Conservation (phyloP, 805 yeast species). For the Candida nonsorbophila region DNA sequence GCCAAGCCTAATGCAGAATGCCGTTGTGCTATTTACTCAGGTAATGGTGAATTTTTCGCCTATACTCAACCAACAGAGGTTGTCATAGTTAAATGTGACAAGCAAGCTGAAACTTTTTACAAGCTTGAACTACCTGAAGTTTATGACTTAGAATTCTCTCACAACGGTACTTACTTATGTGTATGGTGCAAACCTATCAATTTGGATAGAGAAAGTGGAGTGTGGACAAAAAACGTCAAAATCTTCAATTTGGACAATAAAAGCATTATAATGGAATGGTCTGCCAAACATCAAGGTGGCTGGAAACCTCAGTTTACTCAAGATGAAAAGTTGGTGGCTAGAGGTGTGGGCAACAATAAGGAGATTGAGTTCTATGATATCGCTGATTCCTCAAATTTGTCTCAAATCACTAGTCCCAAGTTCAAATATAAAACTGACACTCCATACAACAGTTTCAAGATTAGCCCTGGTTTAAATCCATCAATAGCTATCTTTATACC, state of each 20-base stretch:
- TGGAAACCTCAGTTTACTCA: conserved; percentile 91
- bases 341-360: conserved; percentile 43
- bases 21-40: conserved; percentile 60
- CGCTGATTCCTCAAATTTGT: conserved; percentile 17
- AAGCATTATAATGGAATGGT: conserved; percentile 53
- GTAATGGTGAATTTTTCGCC: conserved; percentile 65
- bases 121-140: conserved; percentile 58
- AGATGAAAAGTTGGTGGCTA: conserved; percentile 70
- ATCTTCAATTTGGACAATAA: conserved; percentile 56
- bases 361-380: conserved; percentile 69
- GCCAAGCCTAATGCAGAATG: conserved; percentile 43
- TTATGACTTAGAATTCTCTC: conserved; percentile 83
- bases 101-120: conserved; percentile 34
- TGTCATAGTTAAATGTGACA: conserved; percentile 49
- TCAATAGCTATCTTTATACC: conserved; percentile 88
- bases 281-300: conserved; percentile 77
- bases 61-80: conserved; percentile 65
- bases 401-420: conserved; percentile 45
- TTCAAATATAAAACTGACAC: conserved; percentile 51
- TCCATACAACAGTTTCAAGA: conserved; percentile 52
- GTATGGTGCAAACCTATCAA: conserved; percentile 88
- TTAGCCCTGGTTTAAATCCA: conserved; percentile 87
- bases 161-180: conserved; percentile 73
- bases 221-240: conserved; percentile 74
- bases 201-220: conserved; percentile 59